Evolutionary conservation across 306 rosid species (phyloP), one percentile per base, ranked within the genome.

Genomic region (Dalbergia cochinchinensis): DNA sequence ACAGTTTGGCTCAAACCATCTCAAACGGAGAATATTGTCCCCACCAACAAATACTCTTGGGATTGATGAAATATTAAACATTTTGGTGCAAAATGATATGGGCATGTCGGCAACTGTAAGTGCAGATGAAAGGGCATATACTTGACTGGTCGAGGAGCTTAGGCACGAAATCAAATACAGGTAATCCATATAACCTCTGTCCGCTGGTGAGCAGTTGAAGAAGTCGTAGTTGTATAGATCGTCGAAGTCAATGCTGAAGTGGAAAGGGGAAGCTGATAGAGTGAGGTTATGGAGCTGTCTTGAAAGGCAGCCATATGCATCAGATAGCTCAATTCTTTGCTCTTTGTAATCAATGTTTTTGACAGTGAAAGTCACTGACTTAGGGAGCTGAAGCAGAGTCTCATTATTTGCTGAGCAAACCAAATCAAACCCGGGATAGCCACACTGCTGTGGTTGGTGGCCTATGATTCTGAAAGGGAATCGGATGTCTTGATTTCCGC

Each of bases 401-500:
- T 78, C 37, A 6, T 70, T 58, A 7, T 13, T 19, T 1, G 53
- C 6, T 7, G 78, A 44, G 62, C 94, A 91, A 7, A 77, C 55
- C 15, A 91, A 15, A 71, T 83, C 90, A 78, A 88, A 88, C 2
- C 84, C 84, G 0, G 84, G 87, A 19, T 84, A 80, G 85, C 13
- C 88, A 82, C 73, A 70, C 22, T 20, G 22, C 22, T 20, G 22
- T 84, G 45, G 72, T 10, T 82, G 85, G 0, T n/a, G n/a, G 34
- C 42, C 59, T 69, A 51, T 76, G 11, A 75, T 62, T 41, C 79
- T 13, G 31, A 88, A 90, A 8, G 90, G 94, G 75, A 20, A 86
- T 44, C 63, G 35, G 42, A 90, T 73, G 4, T 1, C 4, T 0
- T 69, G 78, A 4, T 5, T 0, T 15, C 85, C 81, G n/a, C 91